Conservation (phyloP, 1,284 basidiomycete species). For the Leucoagaricus sp. region DNA sequence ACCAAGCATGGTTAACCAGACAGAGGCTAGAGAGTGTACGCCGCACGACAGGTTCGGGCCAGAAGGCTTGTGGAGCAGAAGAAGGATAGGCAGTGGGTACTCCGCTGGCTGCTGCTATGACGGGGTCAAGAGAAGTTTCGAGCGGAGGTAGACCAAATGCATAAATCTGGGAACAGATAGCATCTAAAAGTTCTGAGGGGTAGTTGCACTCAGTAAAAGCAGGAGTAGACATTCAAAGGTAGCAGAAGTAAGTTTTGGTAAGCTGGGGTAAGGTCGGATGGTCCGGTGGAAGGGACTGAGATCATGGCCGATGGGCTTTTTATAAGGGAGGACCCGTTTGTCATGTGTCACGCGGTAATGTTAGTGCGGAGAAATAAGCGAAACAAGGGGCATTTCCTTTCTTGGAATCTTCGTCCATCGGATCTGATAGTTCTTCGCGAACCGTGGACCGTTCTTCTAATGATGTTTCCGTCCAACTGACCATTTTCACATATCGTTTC, state of each 20-base stretch:
- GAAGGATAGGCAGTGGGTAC: constrained; percentile 67
- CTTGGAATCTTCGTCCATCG: background rate
- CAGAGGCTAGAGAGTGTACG: constrained; percentile 67
- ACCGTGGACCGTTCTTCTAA: background rate
- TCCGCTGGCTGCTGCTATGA: constrained; percentile 49
- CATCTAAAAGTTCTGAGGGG: constrained; percentile 67
- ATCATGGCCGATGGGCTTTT: background rate
- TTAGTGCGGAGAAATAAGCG: constrained; percentile 14
- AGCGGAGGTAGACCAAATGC: constrained; percentile 56
- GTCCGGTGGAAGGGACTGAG: constrained; percentile 3
- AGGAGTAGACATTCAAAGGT: constrained; percentile 18
- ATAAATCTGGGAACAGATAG: constrained; percentile 70
- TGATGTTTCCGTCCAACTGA: background rate
- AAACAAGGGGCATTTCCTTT: constrained; percentile 12
- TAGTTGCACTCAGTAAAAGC: constrained; percentile 32
- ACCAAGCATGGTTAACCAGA: constrained; percentile 73
- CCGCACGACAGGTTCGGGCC: constrained; percentile 64
- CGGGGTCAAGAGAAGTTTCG: constrained; percentile 67
- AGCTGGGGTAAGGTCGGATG: background rate
- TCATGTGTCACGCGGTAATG: constrained; percentile 10
- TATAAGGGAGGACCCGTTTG: constrained; percentile 3
- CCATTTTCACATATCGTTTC: background rate
- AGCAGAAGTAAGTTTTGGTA: background rate
- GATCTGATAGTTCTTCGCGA: constrained; percentile 4
- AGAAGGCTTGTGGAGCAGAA: constrained; percentile 65